Conservation (phyloP, 2,329 filamentous ascomycete species). For the Penicillium sclerotigenum region DNA sequence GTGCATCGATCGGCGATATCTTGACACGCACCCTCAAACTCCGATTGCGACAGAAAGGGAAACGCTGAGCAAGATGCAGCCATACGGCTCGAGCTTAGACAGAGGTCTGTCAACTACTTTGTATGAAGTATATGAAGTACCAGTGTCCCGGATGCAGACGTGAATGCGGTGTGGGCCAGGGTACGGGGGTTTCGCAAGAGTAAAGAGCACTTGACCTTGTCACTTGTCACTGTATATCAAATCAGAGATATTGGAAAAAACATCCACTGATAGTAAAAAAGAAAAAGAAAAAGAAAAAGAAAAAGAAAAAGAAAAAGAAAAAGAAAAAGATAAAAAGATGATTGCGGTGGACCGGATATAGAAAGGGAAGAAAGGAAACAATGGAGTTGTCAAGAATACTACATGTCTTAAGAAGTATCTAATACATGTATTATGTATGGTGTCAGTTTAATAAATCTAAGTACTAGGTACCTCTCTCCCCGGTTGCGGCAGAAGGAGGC, state of each 20-base stretch:
- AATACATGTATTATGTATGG: background rate
- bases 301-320: background rate
- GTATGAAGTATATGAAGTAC: background rate
- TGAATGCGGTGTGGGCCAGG: slow-evolving; percentile 1
- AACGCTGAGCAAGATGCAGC: slow-evolving; percentile 41
- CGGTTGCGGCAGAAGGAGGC: slow-evolving; percentile 12
- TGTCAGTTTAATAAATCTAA: background rate
- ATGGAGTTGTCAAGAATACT: slow-evolving; percentile 2
- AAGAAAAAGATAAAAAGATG: background rate
- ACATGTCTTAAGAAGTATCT: background rate
- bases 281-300: background rate
- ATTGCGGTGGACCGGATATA: slow-evolving; percentile 4
- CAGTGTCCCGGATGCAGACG: slow-evolving; percentile 8
- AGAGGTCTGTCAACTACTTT: slow-evolving; percentile 1
- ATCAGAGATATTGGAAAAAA: background rate
- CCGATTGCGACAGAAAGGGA: slow-evolving; percentile 58
- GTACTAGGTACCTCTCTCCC: slow-evolving; percentile 5
- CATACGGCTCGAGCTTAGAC: slow-evolving; percentile 9
- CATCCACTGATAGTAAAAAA: background rate
- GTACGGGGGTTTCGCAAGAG: background rate
- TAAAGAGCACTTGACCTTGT: background rate
- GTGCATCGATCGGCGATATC: slow-evolving; percentile 47
- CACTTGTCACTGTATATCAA: slow-evolving; percentile 1
- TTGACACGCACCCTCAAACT: slow-evolving; percentile 66
- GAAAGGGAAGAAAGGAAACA: background rate